Percentiles rank a stretch among this genome's conserved stretches.
Conservation (phyloP, 139 green algal genomes). For the Volvox africanus region DNA sequence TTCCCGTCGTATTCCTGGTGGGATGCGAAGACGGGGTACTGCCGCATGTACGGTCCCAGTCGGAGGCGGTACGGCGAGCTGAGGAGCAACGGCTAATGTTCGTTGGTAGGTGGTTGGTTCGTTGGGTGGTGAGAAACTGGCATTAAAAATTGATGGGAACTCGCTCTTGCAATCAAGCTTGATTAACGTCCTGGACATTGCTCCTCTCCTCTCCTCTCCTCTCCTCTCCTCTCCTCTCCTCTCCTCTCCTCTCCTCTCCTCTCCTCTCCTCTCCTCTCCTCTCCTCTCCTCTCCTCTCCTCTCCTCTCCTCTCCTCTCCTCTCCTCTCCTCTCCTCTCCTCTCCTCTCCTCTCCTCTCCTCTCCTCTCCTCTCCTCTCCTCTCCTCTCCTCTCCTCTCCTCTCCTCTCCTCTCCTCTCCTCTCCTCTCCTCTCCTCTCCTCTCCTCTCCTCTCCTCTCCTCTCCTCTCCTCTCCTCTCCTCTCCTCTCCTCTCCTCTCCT, state of each 20-base stretch:
- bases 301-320: background rate
- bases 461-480: background rate
- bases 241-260: background rate
- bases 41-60: background rate
- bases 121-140: background rate
- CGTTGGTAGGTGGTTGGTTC: slow-evolving; percentile 10
- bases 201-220: background rate
- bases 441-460: background rate
- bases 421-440: too few species aligned
- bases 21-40: slow-evolving; percentile 37
- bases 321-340: too few species aligned
- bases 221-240: too few species aligned
- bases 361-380: background rate
- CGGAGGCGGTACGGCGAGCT: background rate
- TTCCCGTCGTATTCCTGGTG: slow-evolving; percentile 11
- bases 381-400: background rate
- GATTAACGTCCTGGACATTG: too few species aligned
- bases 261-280: background rate
- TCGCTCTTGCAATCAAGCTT: background rate
- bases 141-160: too few species aligned
- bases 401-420: background rate
- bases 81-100: slow-evolving; percentile 46
- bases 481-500: background rate
- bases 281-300: background rate
- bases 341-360: background rate